phyloP scores from a whole-genome alignment of 2,329 filamentous ascomycete genomes.

The Clarireedia homoeocarpa region DNA sequence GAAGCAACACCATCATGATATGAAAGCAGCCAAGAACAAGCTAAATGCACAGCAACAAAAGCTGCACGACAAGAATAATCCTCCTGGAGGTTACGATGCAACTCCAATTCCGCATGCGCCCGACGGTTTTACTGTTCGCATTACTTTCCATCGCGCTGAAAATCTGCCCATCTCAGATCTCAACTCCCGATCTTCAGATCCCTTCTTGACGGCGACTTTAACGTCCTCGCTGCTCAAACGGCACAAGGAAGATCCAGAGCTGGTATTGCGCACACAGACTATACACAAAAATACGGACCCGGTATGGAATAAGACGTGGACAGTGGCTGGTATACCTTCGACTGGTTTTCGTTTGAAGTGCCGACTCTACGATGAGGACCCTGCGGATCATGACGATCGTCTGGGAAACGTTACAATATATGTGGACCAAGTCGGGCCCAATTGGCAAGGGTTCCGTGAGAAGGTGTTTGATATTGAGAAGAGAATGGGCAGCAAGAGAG shows the following conservation, averaged over 20 bases:
- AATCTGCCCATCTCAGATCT: constrained; percentile 82
- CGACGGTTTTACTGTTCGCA: constrained; percentile 74
- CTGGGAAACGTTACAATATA: constrained; percentile 77
- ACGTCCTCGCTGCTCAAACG: constrained; percentile 57
- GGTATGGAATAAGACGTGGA: constrained; percentile 77
- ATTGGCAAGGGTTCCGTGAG: constrained; percentile 61
- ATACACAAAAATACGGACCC: constrained; percentile 66
- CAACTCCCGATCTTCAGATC: constrained; percentile 70
- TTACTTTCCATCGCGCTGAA: constrained; percentile 73
- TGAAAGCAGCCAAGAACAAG: constrained; percentile 23
- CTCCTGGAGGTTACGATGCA: constrained; percentile 63
- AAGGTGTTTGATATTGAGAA: constrained; percentile 68
- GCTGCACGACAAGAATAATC: constrained; percentile 25
- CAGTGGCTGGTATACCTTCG: constrained; percentile 77
- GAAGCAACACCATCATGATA: constrained; percentile 2
- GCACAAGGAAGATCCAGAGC: constrained; percentile 77
- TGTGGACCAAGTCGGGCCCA: constrained; percentile 49
- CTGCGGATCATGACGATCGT: constrained; percentile 75
- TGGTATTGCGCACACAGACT: constrained; percentile 70
- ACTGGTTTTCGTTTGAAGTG: constrained; percentile 80
- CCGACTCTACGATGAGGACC: constrained; percentile 84
- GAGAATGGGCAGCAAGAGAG: constrained; percentile 77
- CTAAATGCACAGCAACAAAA: constrained; percentile 26
- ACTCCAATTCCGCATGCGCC: constrained; percentile 70
- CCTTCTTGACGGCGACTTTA: constrained; percentile 72